phyloP scores from a whole-genome alignment of 495 filamentous ascomycete species.

The Penicillium tannophilum region DNA sequence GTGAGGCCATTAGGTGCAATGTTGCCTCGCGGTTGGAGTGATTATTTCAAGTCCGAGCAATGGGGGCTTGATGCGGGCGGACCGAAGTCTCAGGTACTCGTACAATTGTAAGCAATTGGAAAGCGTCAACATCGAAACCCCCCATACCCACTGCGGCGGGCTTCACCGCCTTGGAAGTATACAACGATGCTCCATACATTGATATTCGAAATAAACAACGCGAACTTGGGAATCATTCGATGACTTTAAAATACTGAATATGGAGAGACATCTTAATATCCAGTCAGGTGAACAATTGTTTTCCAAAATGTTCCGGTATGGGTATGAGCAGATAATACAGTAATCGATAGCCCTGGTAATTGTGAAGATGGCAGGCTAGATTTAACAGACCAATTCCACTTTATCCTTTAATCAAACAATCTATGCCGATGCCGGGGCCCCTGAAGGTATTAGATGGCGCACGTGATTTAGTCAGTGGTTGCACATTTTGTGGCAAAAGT shows the following conservation, averaged over 20 bases:
- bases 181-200: not conserved
- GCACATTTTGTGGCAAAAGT: not conserved
- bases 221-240: not conserved
- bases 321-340: not conserved
- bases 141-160: not conserved
- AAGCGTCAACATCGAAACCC: not conserved
- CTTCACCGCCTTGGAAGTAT: slow-evolving; percentile 1
- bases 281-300: too few species aligned
- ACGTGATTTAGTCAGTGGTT: not conserved
- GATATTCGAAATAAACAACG: not conserved
- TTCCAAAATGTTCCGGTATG: not conserved
- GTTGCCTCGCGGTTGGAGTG: not conserved
- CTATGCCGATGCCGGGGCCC: not conserved
- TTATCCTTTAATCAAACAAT: not conserved
- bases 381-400: not conserved
- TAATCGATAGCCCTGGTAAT: not conserved
- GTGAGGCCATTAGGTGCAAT: slow-evolving; percentile 18
- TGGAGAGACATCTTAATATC: too few species aligned
- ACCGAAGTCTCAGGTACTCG: not conserved
- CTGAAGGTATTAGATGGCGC: not conserved
- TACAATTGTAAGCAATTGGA: not conserved
- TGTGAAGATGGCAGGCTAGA: not conserved
- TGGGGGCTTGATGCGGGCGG: not conserved
- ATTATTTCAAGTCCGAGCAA: not conserved
- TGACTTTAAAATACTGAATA: not conserved